Evolutionary conservation across 2,329 filamentous ascomycete genomes (phyloP).

Genomic region (Aspergillus novofumigatus): DNA sequence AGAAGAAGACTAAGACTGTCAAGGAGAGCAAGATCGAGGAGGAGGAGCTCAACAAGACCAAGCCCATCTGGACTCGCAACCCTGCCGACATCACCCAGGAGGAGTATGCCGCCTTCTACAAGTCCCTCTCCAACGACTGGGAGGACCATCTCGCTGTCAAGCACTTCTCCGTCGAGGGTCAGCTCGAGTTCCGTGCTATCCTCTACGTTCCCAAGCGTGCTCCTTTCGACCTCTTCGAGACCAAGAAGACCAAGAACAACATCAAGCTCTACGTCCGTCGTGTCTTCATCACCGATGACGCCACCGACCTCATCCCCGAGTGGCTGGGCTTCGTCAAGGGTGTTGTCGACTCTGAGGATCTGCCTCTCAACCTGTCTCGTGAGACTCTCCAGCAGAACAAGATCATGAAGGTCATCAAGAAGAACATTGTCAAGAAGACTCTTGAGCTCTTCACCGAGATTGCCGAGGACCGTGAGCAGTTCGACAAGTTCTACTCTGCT

Average conservation of each 20-base stretch:
- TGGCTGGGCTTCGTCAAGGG: slow-evolving; percentile 99
- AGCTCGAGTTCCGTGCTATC: slow-evolving; percentile 99
- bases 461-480: slow-evolving; percentile 98
- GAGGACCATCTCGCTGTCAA: slow-evolving; percentile 99
- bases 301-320: slow-evolving; percentile 97
- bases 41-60: slow-evolving; percentile 99
- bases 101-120: slow-evolving; percentile 99
- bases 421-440: slow-evolving; percentile 99
- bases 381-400: slow-evolving; percentile 99
- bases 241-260: slow-evolving; percentile 99
- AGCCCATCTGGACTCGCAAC: slow-evolving; percentile 99
- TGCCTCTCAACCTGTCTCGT: slow-evolving; percentile 98
- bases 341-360: slow-evolving; percentile 99
- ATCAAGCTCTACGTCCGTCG: slow-evolving; percentile 99
- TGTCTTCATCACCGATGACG: slow-evolving; percentile 99
- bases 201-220: slow-evolving; percentile 99
- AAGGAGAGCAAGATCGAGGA: slow-evolving; percentile 99
- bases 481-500: slow-evolving; percentile 99
- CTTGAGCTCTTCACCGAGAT: slow-evolving; percentile 99
- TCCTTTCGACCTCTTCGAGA: slow-evolving; percentile 99
- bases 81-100: slow-evolving; percentile 90
- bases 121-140: slow-evolving; percentile 99
- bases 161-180: slow-evolving; percentile 99
- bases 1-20: slow-evolving; percentile 98
- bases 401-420: slow-evolving; percentile 99